Conservation (phyloP, 345 rosid species). For the Aegle marmelos region DNA sequence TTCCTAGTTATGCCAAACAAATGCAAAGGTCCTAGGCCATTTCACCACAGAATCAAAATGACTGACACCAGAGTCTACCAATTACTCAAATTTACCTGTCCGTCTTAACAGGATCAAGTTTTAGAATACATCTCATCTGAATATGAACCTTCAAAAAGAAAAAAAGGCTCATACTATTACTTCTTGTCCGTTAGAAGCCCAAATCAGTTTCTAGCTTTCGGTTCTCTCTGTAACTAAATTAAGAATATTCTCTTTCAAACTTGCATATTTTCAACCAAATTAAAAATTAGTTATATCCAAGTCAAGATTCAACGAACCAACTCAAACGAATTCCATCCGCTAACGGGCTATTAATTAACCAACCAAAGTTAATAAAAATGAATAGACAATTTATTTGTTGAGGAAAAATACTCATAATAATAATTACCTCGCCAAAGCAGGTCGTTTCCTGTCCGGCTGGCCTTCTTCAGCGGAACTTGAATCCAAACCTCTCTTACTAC, state of each 20-base stretch:
- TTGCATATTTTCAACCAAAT: background rate
- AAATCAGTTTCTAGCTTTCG: background rate
- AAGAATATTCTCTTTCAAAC: background rate
- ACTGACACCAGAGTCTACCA: background rate
- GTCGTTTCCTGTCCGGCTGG: constrained; percentile 81
- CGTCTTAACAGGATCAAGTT: background rate
- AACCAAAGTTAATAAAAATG: background rate
- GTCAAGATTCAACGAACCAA: constrained; percentile 1
- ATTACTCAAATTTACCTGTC: background rate
- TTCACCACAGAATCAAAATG: background rate
- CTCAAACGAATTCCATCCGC: background rate
- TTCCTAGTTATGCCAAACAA: background rate
- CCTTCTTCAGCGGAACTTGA: constrained; percentile 47
- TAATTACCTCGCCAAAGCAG: constrained; percentile 83
- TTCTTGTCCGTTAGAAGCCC: background rate
- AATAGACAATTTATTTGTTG: background rate
- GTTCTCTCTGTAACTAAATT: background rate
- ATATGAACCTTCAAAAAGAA: background rate
- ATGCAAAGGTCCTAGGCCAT: background rate
- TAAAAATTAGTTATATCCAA: background rate
- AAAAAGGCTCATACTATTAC: background rate
- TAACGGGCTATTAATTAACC: background rate
- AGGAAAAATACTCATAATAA: background rate
- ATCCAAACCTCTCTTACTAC: constrained; percentile 71
- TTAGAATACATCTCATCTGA: background rate